phyloP scores from a whole-genome alignment of 192 early-diverging fungal species.

The Piromyces sp. region DNA sequence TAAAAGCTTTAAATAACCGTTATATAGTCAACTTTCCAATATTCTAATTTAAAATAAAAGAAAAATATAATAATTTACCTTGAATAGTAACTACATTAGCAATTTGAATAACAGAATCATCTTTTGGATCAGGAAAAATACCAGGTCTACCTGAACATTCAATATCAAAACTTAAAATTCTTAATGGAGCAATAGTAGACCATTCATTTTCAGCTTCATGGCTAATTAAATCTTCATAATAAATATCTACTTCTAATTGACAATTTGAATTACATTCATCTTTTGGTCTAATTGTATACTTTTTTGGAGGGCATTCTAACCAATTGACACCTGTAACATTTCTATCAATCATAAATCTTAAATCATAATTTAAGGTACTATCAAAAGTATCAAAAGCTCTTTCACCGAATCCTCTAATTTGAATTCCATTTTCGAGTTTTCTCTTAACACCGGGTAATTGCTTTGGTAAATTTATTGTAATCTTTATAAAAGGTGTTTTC shows the following conservation, averaged over 20 bases:
- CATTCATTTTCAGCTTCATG: conserved; percentile 79
- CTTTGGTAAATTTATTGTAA: conserved; percentile 43
- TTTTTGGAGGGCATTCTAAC: conserved; percentile 68
- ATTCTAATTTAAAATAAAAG: background rate
- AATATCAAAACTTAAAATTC: conserved; percentile 94
- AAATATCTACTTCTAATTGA: conserved; percentile 70
- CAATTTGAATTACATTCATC: conserved; percentile 23
- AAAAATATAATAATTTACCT: conserved; percentile 14
- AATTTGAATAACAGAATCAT: conserved; percentile 94
- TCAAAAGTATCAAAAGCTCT: conserved; percentile 53
- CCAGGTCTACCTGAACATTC: conserved; percentile 94
- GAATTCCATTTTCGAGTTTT: conserved; percentile 30
- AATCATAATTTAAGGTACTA: conserved; percentile 67
- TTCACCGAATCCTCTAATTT: conserved; percentile 30
- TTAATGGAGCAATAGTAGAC: conserved; percentile 80
- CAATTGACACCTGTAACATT: conserved; percentile 71
- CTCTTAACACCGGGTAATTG: conserved; percentile 9
- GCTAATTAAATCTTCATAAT: conserved; percentile 54
- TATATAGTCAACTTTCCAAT: background rate
- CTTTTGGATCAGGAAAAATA: conserved; percentile 77
- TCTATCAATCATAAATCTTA: conserved; percentile 92
- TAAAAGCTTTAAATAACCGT: no score
- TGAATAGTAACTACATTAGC: conserved; percentile 85
- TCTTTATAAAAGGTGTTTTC: conserved; percentile 62
- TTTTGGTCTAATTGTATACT: conserved; percentile 32